These are phyloP conservation scores for Rhizoclosmatium globosum DNA, from an alignment of 192 early-diverging fungal species.

Conservation along the genomic window DNA sequence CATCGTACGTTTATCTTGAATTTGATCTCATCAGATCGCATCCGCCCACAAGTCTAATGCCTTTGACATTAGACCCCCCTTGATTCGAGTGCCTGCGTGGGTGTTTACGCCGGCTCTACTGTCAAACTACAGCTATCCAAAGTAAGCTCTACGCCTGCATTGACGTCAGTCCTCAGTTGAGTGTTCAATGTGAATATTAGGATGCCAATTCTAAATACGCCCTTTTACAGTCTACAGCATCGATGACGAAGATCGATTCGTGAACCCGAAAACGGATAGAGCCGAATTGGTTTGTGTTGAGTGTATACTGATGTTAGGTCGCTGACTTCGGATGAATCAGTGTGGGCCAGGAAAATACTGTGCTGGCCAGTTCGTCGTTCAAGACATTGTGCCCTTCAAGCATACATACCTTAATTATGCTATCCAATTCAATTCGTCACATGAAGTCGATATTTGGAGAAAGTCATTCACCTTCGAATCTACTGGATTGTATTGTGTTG, in stretches of 20 bases:
- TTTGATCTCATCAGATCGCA: too few species aligned
- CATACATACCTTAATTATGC: slow-evolving; percentile 42
- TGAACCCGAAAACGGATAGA: slow-evolving; percentile 14
- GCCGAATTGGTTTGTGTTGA: slow-evolving; percentile 13
- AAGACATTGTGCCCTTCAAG: slow-evolving; percentile 24
- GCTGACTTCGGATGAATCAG: slow-evolving; percentile 8
- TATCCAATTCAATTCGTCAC: slow-evolving; percentile 24
- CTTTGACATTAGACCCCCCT: not conserved
- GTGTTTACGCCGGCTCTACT: slow-evolving; percentile 14
- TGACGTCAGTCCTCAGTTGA: slow-evolving; percentile 14
- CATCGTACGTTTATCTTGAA: too few species aligned
- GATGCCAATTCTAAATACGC: not conserved
- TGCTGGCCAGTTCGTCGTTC: slow-evolving; percentile 42
- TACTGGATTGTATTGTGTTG: slow-evolving; percentile 90
- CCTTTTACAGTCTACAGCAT: slow-evolving; percentile 44
- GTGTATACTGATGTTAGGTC: not conserved
- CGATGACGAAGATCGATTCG: slow-evolving; percentile 34
- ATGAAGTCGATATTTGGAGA: slow-evolving; percentile 4
- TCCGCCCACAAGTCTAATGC: too few species aligned
- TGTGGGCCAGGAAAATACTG: slow-evolving; percentile 39
- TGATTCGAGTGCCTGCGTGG: slow-evolving; percentile 13
- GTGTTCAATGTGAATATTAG: not conserved
- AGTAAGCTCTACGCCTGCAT: not conserved
- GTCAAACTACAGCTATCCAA: slow-evolving; percentile 1
- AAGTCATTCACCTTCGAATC: slow-evolving; percentile 70